A percentile compares a stretch with the other conserved stretches of the same genome.
These are phyloP conservation scores for Brassica nigra DNA, from an alignment of 345 rosid species.

Conservation along the genomic window DNA sequence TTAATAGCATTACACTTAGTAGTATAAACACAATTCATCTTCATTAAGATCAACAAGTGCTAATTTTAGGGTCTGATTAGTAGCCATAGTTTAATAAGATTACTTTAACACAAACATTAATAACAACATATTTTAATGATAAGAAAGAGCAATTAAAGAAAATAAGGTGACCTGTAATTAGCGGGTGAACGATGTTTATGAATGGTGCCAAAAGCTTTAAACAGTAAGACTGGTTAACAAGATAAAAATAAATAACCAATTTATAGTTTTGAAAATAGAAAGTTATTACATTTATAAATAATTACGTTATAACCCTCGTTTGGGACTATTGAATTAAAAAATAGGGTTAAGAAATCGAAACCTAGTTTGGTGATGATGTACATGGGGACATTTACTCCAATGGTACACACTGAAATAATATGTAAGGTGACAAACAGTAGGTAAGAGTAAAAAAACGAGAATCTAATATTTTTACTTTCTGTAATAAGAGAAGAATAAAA, in stretches of 20 bases:
- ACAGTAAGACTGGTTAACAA: background rate
- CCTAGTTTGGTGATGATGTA: background rate
- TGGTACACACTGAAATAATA: background rate
- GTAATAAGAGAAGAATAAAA: background rate
- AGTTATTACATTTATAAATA: background rate
- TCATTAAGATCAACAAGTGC: background rate
- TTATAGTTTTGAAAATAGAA: background rate
- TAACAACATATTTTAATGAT: background rate
- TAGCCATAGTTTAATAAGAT: background rate
- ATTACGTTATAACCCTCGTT: background rate
- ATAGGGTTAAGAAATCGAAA: background rate
- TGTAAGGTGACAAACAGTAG: constrained; percentile 3
- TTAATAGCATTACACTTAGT: background rate
- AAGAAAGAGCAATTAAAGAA: background rate
- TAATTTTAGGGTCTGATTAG: background rate
- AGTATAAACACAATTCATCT: background rate
- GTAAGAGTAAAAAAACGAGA: background rate
- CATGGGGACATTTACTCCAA: background rate
- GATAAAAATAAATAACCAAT: background rate
- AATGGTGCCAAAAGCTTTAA: background rate
- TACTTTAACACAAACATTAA: background rate
- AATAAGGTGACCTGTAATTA: background rate
- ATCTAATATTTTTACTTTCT: constrained; percentile 1
- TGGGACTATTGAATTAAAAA: background rate
- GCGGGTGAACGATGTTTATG: background rate